phyloP scores from a whole-genome alignment of 352 stramenopile species.

The Pythium brassicae region DNA sequence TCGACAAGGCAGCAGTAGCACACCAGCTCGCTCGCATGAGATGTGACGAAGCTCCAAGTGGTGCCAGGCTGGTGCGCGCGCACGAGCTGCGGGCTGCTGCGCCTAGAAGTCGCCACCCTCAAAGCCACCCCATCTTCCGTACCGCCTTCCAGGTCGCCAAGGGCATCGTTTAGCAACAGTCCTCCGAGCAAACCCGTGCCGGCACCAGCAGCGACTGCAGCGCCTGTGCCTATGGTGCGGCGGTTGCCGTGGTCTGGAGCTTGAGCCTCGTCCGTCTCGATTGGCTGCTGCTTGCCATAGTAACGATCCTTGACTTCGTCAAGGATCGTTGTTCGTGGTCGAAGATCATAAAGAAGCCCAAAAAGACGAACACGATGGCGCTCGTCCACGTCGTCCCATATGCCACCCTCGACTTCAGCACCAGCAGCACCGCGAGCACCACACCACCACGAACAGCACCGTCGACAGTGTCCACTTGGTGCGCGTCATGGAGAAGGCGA shows the following conservation, averaged over 20 bases:
- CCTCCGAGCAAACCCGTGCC: constrained; percentile 33
- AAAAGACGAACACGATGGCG: constrained; percentile 21
- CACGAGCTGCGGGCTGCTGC: too few species aligned
- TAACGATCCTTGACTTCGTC: constrained; percentile 28
- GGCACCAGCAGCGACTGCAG: constrained; percentile 29
- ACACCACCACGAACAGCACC: too few species aligned
- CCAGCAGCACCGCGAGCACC: too few species aligned
- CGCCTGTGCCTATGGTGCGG: constrained; percentile 28
- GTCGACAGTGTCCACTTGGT: too few species aligned
- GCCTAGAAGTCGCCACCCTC: constrained; percentile 17
- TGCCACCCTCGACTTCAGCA: too few species aligned
- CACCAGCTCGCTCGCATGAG: too few species aligned
- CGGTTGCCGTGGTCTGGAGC: constrained; percentile 10
- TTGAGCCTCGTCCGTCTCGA: constrained; percentile 3
- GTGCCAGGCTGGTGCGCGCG: too few species aligned
- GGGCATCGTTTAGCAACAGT: constrained; percentile 28
- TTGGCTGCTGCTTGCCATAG: constrained; percentile 13
- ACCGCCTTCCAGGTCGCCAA: constrained; percentile 30
- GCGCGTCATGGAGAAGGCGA: too few species aligned
- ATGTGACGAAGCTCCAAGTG: too few species aligned
- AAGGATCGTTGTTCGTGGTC: too few species aligned
- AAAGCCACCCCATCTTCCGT: constrained; percentile 14
- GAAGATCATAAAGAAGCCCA: too few species aligned
- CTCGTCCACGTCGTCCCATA: constrained; percentile 26
- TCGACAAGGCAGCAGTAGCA: too few species aligned